phyloP scores from a whole-genome alignment of 176 grass and related monocot species.

The Lolium perenne region DNA sequence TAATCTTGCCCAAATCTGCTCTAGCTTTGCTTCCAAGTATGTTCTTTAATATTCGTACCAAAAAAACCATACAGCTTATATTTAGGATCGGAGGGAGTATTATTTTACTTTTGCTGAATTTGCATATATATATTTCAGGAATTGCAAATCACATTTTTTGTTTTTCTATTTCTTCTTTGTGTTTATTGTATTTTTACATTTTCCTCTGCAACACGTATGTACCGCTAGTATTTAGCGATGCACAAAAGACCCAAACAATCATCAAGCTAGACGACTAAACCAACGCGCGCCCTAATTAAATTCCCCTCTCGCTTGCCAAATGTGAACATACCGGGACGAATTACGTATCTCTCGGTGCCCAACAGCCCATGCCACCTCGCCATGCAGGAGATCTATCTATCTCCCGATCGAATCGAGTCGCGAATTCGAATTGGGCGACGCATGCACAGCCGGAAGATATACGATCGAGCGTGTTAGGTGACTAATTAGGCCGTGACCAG shows the following conservation, averaged over 20 bases:
- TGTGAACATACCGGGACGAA: neutral
- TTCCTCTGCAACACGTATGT: too few species aligned
- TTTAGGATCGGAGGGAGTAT: too few species aligned
- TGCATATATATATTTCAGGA: too few species aligned
- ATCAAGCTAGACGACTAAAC: neutral
- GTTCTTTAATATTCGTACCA: too few species aligned
- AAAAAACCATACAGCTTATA: too few species aligned
- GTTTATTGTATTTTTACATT: too few species aligned
- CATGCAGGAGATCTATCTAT: neutral
- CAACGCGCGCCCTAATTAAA: neutral
- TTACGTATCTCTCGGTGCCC: neutral
- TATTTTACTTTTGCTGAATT: too few species aligned
- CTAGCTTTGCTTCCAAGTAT: too few species aligned
- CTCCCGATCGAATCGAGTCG: neutral
- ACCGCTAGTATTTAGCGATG: neutral
- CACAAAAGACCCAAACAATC: neutral
- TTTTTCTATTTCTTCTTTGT: too few species aligned
- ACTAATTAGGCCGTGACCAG: slow-evolving; percentile 29
- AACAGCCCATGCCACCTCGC: slow-evolving; percentile 24
- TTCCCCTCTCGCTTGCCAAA: neutral
- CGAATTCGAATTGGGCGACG: slow-evolving; percentile 30
- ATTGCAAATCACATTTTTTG: too few species aligned
- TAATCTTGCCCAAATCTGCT: too few species aligned
- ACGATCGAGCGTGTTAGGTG: slow-evolving; percentile 11
- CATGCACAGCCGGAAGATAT: slow-evolving; percentile 34